Evolutionary conservation across 352 stramenopile genomes (phyloP), one percentile per base, ranked within the genome.

Genomic region (Thraustochytrium sp.): DNA sequence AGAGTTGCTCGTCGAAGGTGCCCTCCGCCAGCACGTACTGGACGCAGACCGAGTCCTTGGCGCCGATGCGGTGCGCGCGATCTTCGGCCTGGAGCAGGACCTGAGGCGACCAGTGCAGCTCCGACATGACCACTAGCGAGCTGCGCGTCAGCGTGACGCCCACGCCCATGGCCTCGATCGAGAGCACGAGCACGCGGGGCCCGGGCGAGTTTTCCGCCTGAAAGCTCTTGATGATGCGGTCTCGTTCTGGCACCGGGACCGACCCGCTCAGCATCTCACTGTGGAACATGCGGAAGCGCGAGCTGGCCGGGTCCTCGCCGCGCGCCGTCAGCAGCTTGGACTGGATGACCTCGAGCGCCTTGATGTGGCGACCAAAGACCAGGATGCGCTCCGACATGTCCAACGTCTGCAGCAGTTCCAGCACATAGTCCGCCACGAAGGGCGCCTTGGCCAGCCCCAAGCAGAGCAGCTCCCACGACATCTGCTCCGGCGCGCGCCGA

Each of bases 11-110:
- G 36, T 80, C 68, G 9, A 80, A 18, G 3, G 68, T 65, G 2
- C 34, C 34, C 37, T 80, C 31, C 9, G 68, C 68, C 21, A 80
- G 46, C 26, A 80, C 11, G 42, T 80, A 80, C 44, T 80, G 44
- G 18, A 80, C 34, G 9, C 11, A 63, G 2, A 80, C 68, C n/a
- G 68, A 61, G 26, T 80, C 46, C 21, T 44, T 46, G n/a, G 99
- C 96, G 0, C 96, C 96, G 82, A 99, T 99, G 36, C 96, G 92
- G 87, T 99, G 96, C 13, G 96, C 96, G 64, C 96, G 92, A 85
- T 99, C 96, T 87, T 98, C 94, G 8, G 96, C 96, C 86, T 93
- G 90, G 21, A 89, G 84, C 84, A 98, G 93, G 92, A 98, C 96
- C 18, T 93, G 92, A 2, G 93, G 93, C 53, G 97, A 97, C 93